Base-by-base conservation (phyloP, 331 rosid genomes). In the Pyrus hybrid region DNA sequence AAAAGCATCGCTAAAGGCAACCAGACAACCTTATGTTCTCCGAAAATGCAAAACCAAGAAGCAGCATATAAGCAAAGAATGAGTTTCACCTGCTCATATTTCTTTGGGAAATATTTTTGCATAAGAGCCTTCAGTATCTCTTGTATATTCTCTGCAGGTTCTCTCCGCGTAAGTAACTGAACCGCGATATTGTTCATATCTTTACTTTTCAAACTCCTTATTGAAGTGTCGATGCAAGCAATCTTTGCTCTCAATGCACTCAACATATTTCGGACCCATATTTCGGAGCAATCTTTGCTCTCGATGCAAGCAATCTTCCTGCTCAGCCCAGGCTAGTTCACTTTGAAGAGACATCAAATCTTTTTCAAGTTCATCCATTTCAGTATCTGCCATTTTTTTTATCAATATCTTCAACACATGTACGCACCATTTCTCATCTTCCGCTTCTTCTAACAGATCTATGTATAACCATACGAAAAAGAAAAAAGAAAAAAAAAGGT, bases 371-470 rank as follows among this genome's bases (percentile, higher is more conserved):
- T 85, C 91, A 80, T 85, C 85, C 32, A 88, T 83, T 73, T 90
- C 96, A 49, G 45, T 69, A 72, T 87, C 91, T 3, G 87, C 93
- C 71, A n/a, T n/a, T 85, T 79, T 69, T n/a, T 71, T 75, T 74
- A 86, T 80, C 84, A 84, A 80, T 79, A 80, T 79, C 79, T 82
- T 80, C 79, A 91, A 77, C 79, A 88, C 97, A 76, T 82, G 86
- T 73, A 87, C 63, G 68, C 95, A 87, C 60, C 69, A 85, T 72
- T 81, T 84, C 83, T 70, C 85, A 45, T 91, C 79, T 88, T 87
- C 76, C 30, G 83, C 84, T 83, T 82, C 79, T 82, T 89, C 92
- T 47, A 89, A 85, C 63, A 35, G 70, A 85, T 93, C 98, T 93
- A 77, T 23, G 35, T 32, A 32, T 5, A 61, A 60, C 67, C 58